Base-by-base conservation (phyloP, 768 basidiomycete species). In the Sporobolomyces phaffii region DNA sequence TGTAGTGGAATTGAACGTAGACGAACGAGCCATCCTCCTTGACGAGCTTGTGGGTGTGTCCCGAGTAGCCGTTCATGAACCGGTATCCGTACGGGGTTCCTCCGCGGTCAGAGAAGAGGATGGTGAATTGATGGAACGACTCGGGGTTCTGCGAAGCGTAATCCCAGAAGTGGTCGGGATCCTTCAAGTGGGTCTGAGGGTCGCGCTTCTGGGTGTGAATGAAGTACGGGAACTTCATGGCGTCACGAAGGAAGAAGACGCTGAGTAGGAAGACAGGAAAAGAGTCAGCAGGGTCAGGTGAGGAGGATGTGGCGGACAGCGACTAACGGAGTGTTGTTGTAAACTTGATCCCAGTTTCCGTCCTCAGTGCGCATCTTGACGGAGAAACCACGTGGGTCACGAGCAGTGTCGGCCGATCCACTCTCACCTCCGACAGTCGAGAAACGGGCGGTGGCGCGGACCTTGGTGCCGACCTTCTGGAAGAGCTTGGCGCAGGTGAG, bases 171-270 rank as follows among this genome's bases (percentile, higher is more conserved):
- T 84, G 84, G 47, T 61, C 60, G 24, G 86, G 76, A 80, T 91
- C 90, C 78, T 88, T 91, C 73, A 93, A 78, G 78, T 97, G 89
- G 11, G 91, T 93, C 76, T 90, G 89, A 20, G 93, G 93, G 77
- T 85, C 87, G 84, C 74, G 71, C 75, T 78, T 81, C 43, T 80
- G 80, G 33, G 80, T 81, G 75, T 81, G 80, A 67, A 81, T 81
- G 74, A 81, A 81, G 67, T 78, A 74, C 13, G 79, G 79, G 76
- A 81, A 80, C 76, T 80, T 79, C 40, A 77, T 73, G 2, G 78
- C 76, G 68, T 79, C 78, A 31, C 78, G 74, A 41, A 77, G 53
- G 74, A 76, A 77, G 73, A 78, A 75, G 58, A 77, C 74, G 36
- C 77, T 54, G 38, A 52, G 44, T 18, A 36, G 29, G 22, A n/a